Percentiles rank a stretch among this genome's conserved stretches.
These are phyloP conservation scores for Grigorovia transvaalensis DNA, from an alignment of 805 yeast genomes.

Conservation along the genomic window DNA sequence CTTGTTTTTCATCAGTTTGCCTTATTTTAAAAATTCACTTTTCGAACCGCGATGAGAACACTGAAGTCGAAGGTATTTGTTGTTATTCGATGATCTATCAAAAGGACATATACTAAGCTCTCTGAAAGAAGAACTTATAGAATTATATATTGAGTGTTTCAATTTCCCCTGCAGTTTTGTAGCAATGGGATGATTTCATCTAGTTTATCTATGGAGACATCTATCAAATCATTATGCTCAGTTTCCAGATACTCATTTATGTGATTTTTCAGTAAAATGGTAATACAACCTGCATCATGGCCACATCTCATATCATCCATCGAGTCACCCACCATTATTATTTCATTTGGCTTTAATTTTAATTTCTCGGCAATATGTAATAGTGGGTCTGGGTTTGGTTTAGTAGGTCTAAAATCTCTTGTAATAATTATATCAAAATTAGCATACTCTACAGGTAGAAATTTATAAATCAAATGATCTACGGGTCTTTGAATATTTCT, in stretches of 20 bases:
- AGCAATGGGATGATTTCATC: slow-evolving; percentile 21
- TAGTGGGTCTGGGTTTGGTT: slow-evolving; percentile 57
- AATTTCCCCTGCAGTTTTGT: neutral
- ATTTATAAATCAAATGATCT: slow-evolving; percentile 36
- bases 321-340: slow-evolving; percentile 69
- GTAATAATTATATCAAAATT: slow-evolving; percentile 47
- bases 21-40: too few relatives aligned
- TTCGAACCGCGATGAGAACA: too few relatives aligned
- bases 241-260: slow-evolving; percentile 38
- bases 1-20: neutral
- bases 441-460: slow-evolving; percentile 30
- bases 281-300: slow-evolving; percentile 47
- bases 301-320: slow-evolving; percentile 61
- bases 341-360: slow-evolving; percentile 35
- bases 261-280: slow-evolving; percentile 43
- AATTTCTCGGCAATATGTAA: slow-evolving; percentile 43
- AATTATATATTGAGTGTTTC: too few relatives aligned
- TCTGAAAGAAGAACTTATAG: too few relatives aligned
- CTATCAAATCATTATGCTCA: slow-evolving; percentile 23
- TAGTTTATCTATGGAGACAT: slow-evolving; percentile 12
- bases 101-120: too few relatives aligned
- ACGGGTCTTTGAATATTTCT: slow-evolving; percentile 49
- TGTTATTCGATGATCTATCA: too few relatives aligned
- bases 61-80: too few relatives aligned
- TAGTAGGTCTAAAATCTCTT: slow-evolving; percentile 55